These are phyloP conservation scores for Sabuloglossum arenarium DNA, from an alignment of 495 filamentous ascomycete species.

Conservation along the genomic window DNA sequence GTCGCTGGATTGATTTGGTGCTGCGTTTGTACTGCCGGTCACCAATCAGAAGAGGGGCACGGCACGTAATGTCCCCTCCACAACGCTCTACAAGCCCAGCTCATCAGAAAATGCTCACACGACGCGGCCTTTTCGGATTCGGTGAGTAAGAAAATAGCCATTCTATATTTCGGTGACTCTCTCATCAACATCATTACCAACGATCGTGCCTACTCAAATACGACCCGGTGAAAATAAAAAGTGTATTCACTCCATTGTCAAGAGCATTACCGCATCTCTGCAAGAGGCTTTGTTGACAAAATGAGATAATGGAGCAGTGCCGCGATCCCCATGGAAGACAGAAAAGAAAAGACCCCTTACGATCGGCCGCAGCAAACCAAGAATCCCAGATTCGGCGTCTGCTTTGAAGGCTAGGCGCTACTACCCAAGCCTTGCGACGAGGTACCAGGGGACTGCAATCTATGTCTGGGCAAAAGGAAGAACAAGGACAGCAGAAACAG, in stretches of 20 bases:
- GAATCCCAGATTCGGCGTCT: not conserved
- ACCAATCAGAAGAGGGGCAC: too few relatives aligned
- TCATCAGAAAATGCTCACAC: too few relatives aligned
- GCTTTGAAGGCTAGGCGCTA: not conserved
- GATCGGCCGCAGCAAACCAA: not conserved
- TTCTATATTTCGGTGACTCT: not conserved
- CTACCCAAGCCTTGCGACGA: conserved; percentile 1
- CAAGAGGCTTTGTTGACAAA: not conserved
- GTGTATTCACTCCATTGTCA: not conserved
- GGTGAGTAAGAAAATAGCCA: not conserved
- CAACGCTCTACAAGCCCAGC: too few relatives aligned
- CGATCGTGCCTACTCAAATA: not conserved
- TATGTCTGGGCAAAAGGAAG: not conserved
- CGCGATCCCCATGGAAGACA: not conserved
- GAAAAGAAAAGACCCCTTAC: not conserved
- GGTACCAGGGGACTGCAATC: not conserved
- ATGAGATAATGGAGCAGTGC: not conserved
- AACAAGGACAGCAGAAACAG: not conserved
- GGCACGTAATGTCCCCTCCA: too few relatives aligned
- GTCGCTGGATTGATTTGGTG: too few relatives aligned
- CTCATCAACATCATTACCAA: not conserved
- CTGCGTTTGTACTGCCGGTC: too few relatives aligned
- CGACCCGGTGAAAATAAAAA: not conserved
- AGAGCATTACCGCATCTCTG: not conserved
- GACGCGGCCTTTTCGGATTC: too few relatives aligned